Conservation (phyloP, 1,284 basidiomycete species). For the Sanghuangporus sanghuang region DNA sequence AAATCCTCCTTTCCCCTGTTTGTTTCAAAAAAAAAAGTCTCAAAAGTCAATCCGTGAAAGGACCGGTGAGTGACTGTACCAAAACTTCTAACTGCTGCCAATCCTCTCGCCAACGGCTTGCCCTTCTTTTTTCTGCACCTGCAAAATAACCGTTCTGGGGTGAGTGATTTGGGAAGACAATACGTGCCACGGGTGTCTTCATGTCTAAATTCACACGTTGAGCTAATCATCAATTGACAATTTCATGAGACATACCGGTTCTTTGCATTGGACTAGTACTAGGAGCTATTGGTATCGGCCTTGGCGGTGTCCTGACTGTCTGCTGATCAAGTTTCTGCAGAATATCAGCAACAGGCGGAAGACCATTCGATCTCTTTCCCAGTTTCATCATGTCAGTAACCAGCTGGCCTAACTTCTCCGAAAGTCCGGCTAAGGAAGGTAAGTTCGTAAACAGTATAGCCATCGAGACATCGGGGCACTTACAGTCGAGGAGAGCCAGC, state of each 20-base stretch:
- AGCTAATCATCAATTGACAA: not conserved
- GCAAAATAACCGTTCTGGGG: slow-evolving; percentile 60
- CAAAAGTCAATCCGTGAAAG: not conserved
- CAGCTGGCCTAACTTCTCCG: slow-evolving; percentile 36
- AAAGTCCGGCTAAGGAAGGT: not conserved
- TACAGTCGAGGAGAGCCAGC: slow-evolving; percentile 27
- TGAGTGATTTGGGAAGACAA: slow-evolving; percentile 36
- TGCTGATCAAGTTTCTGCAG: slow-evolving; percentile 1
- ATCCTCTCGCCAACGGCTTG: slow-evolving; percentile 78
- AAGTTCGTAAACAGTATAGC: not conserved
- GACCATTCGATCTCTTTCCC: slow-evolving; percentile 33
- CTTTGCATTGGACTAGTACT: slow-evolving; percentile 5
- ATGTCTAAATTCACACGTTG: slow-evolving; percentile 27
- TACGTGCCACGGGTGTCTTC: slow-evolving; percentile 41
- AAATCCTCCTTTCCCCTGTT: slow-evolving; percentile 88
- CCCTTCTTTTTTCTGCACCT: slow-evolving; percentile 39
- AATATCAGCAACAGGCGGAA: not conserved
- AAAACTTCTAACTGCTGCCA: slow-evolving; percentile 79
- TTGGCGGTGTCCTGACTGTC: not conserved
- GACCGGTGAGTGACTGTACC: slow-evolving; percentile 33
- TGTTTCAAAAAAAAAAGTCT: slow-evolving; percentile 1
- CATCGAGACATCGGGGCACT: not conserved
- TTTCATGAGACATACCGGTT: not conserved
- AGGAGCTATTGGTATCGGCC: slow-evolving; percentile 1
- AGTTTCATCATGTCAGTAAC: slow-evolving; percentile 55